Evolutionary conservation across 306 rosid species (phyloP), one percentile per base, ranked within the genome.

Genomic region (Calophaca sinica): DNA sequence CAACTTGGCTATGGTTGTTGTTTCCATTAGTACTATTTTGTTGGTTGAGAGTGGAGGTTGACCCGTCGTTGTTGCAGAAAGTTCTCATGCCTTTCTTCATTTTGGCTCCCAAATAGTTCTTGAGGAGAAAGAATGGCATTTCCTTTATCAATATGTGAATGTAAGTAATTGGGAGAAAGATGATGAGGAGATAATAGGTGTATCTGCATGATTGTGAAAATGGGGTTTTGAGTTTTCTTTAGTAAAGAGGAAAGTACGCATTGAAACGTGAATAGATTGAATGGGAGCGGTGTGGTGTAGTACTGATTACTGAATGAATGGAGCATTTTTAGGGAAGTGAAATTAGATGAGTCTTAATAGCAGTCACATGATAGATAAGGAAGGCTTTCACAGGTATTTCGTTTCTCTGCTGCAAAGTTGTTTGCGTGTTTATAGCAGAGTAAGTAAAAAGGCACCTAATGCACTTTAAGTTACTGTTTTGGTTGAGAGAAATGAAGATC

Each of bases 81-180:
- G 84, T 89, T 84, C 91, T 83, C 62, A 93, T 51, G 10, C 97
- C 89, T 82, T 84, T 91, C 84, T 82, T 87, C 96, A 91, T 91
- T 81, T 86, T 90, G 79, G 89, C 88, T 69, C 93, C 93, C 4
- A 93, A 46, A 44, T 86, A 75, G 79, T 93, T 93, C 70, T 89
- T 91, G 80, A 93, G 84, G 41, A 86, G 84, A 84, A 91, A 85
- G 55, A 93, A 89, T 10, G 97, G 90, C 62, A 88, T 81, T 61
- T 88, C 88, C 78, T 87, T 85, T 86, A 85, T 80, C 29, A 66
- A 5, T 50, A 6, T 26, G 8, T 55, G 31, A 9, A 50, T 64
- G 51, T 39, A 3, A 41, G 28, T 42, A 11, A 5, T 10, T 7
- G 14, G 29, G 51, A 36, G 28, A 14, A 62, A 50, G 51, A 29